Base-by-base conservation (phyloP, 225 moss, liverwort and hornwort species). In the Pseudisothecium myosuroides region DNA sequence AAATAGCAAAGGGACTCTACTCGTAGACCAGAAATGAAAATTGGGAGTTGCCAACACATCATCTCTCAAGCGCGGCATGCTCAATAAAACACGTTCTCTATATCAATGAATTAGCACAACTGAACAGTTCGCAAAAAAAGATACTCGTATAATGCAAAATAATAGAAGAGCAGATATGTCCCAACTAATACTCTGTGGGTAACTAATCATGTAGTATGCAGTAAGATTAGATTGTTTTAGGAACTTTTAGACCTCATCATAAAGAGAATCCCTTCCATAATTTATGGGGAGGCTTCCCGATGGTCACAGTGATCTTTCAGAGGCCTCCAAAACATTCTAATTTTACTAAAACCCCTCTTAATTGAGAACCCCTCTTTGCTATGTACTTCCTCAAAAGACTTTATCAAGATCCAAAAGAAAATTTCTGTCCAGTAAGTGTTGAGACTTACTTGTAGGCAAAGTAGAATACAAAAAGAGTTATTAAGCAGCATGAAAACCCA, bases 401-500 rank as follows among this genome's bases (percentile, higher is more conserved):
- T 39, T 9, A 41, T 73, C 62, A 49, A 72, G 64, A 39, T 64
- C 63, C 75, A 39, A 66, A 76, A 66, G 66, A 77, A 83, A 56
- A 78, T 68, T 36, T 88, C 14, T n/a, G 67, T 22, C 29, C 60
- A 80, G 55, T 28, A 78, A 50, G 90, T 72, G 20, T 83, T 45
- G 54, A 83, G 58, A 91, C 93, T 92, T 91, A 96, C 98, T 94
- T 98, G 97, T 96, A 98, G 31, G 95, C 88, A 62, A 93, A 91
- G 86, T 96, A 97, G 89, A 96, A 97, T 41, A 95, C 83, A 80
- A 92, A 87, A 71, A 96, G 83, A 34, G 97, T 97, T 82, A 95
- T 88, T 59, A 95, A 31, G 93, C 95, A 98, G 52, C 96, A 96
- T 64, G 94, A 86, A 88, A 96, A 95, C 29, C 98, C 97, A 88